Conservation (phyloP, 2,329 filamentous ascomycete species). For the Aspergillus udagawae region DNA sequence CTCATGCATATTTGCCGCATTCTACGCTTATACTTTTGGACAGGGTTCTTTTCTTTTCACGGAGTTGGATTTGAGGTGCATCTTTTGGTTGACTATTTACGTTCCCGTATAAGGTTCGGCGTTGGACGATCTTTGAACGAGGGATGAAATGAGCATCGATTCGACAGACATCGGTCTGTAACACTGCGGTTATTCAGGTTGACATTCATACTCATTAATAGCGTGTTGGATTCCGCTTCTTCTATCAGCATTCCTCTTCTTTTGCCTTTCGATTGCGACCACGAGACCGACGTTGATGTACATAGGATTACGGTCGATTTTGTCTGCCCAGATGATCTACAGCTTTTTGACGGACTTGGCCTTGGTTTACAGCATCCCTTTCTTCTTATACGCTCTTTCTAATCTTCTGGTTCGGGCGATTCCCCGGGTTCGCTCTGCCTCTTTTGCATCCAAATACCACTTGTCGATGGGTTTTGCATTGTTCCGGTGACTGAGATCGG, state of each 20-base stretch:
- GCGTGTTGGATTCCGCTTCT: slow-evolving; percentile 19
- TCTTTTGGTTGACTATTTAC: slow-evolving; percentile 22
- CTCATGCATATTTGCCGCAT: slow-evolving; percentile 8
- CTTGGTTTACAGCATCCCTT: slow-evolving; percentile 2
- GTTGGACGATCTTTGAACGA: slow-evolving; percentile 28
- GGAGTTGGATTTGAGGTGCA: slow-evolving; percentile 31
- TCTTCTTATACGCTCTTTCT: slow-evolving; percentile 6
- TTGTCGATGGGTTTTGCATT: background rate
- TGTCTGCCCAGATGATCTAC: slow-evolving; percentile 8
- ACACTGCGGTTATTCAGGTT: slow-evolving; percentile 10
- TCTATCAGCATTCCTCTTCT: slow-evolving; percentile 2
- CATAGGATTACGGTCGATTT: slow-evolving; percentile 14
- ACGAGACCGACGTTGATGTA: slow-evolving; percentile 13
- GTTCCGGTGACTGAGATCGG: background rate
- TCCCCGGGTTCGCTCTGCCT: background rate
- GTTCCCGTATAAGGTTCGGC: slow-evolving; percentile 18
- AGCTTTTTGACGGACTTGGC: slow-evolving; percentile 3
- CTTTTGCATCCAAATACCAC: background rate
- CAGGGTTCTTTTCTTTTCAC: slow-evolving; percentile 17
- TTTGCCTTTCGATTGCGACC: slow-evolving; percentile 2
- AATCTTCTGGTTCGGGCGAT: slow-evolving; percentile 1
- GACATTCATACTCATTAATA: slow-evolving; percentile 18
- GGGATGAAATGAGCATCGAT: slow-evolving; percentile 28
- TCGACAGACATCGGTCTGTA: slow-evolving; percentile 13
- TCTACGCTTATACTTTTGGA: slow-evolving; percentile 14